A percentile compares a stretch with the other conserved stretches of the same genome.
Evolutionary conservation across 2,329 filamentous ascomycete species (phyloP).

Genomic region (Alternaria sp.): DNA sequence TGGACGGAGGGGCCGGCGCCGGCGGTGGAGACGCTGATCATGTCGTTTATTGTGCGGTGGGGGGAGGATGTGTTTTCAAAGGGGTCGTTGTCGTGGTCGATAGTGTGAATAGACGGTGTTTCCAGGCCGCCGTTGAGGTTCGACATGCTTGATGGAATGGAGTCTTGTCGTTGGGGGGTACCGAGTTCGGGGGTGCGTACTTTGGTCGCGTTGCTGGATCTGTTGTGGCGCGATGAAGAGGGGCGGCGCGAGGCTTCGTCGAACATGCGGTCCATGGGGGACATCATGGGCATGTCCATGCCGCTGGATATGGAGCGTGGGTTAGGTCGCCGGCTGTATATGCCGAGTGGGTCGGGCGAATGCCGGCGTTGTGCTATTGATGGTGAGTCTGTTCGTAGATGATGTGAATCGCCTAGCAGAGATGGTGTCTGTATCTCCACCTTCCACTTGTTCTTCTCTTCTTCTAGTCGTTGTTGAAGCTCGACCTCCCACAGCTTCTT

Average conservation of each 20-base stretch:
- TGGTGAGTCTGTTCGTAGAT: slow-evolving; percentile 47
- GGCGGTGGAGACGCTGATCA: slow-evolving; percentile 86
- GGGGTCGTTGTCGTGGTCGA: slow-evolving; percentile 55
- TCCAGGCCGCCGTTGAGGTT: slow-evolving; percentile 49
- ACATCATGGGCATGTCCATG: slow-evolving; percentile 40
- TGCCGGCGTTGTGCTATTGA: slow-evolving; percentile 49
- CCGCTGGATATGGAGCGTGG: slow-evolving; percentile 40
- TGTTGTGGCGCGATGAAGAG: slow-evolving; percentile 41
- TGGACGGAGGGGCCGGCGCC: slow-evolving; percentile 92
- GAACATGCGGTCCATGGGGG: slow-evolving; percentile 46
- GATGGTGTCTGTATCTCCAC: slow-evolving; percentile 51
- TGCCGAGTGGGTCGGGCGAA: slow-evolving; percentile 46
- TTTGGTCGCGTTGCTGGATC: slow-evolving; percentile 23
- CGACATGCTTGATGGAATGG: slow-evolving; percentile 38
- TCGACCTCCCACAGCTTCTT: slow-evolving; percentile 65
- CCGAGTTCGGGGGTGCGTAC: slow-evolving; percentile 47
- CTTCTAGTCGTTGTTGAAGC: slow-evolving; percentile 65
- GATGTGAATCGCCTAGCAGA: slow-evolving; percentile 27
- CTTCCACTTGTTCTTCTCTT: slow-evolving; percentile 67
- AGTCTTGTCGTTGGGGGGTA: slow-evolving; percentile 44
- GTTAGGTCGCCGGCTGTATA: slow-evolving; percentile 32
- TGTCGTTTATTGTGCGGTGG: slow-evolving; percentile 71
- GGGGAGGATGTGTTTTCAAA: slow-evolving; percentile 65
- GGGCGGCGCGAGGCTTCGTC: slow-evolving; percentile 44
- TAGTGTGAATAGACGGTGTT: slow-evolving; percentile 56